phyloP scores from a whole-genome alignment of 208 protist species.

The Porcisia hertigi region DNA sequence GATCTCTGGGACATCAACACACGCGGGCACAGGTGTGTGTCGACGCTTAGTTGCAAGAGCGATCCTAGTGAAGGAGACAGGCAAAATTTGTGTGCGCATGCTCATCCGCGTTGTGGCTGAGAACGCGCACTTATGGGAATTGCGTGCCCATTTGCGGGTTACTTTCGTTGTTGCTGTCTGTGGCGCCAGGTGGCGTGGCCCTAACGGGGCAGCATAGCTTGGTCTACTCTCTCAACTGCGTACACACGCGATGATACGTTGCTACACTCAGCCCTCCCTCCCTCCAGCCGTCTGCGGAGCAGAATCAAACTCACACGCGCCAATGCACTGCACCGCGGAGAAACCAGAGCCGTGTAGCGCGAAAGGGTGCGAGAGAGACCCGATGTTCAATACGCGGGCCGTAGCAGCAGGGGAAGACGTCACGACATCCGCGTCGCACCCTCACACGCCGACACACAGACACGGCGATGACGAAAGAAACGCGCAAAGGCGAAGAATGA shows the following conservation, averaged over 20 bases:
- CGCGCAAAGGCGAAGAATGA: too few relatives aligned
- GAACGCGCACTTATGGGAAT: neutral
- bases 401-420: neutral
- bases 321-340: neutral
- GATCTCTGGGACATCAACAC: too few relatives aligned
- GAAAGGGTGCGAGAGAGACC: neutral
- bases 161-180: neutral
- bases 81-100: too few relatives aligned
- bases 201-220: neutral
- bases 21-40: too few relatives aligned
- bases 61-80: too few relatives aligned
- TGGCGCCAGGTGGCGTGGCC: neutral
- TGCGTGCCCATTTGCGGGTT: neutral
- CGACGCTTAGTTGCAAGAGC: too few relatives aligned
- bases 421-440: neutral
- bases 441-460: neutral
- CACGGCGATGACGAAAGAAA: neutral
- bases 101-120: too few relatives aligned
- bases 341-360: neutral
- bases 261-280: neutral
- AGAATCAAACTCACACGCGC: neutral
- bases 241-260: neutral
- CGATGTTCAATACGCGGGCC: neutral
- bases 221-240: neutral
- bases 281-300: neutral